phyloP scores from a whole-genome alignment of 306 rosid species.

The Medicago arabica region DNA sequence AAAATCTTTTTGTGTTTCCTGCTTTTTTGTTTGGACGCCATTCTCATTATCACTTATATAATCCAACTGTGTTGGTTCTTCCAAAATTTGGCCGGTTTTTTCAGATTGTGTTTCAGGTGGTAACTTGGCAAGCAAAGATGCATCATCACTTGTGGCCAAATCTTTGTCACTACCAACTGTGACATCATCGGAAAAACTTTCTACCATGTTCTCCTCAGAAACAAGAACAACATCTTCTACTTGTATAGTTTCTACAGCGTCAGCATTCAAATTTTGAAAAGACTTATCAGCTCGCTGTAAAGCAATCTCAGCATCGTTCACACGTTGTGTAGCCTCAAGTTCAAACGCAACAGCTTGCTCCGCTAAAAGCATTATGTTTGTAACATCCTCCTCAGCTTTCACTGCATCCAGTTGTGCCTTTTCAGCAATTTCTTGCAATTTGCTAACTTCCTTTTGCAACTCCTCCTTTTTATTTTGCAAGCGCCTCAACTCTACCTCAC shows the following conservation, averaged over 20 bases:
- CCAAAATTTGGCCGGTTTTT: slow-evolving; percentile 54
- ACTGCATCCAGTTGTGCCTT: slow-evolving; percentile 69
- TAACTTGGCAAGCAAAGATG: slow-evolving; percentile 54
- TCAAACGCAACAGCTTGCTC: slow-evolving; percentile 97
- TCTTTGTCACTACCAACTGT: slow-evolving; percentile 57
- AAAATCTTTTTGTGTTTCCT: slow-evolving; percentile 83
- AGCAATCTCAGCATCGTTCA: slow-evolving; percentile 85
- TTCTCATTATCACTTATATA: slow-evolving; percentile 74
- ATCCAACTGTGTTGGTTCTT: slow-evolving; percentile 52
- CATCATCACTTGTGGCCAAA: slow-evolving; percentile 54
- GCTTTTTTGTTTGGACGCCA: slow-evolving; percentile 70
- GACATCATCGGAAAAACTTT: slow-evolving; percentile 57
- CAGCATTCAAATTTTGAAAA: slow-evolving; percentile 53
- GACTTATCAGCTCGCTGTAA: slow-evolving; percentile 71
- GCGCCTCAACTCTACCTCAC: slow-evolving; percentile 61
- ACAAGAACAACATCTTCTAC: slow-evolving; percentile 55
- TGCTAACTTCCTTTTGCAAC: slow-evolving; percentile 79
- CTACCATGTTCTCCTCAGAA: slow-evolving; percentile 57
- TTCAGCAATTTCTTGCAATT: slow-evolving; percentile 76
- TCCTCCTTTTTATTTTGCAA: slow-evolving; percentile 77
- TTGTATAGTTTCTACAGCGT: slow-evolving; percentile 56
- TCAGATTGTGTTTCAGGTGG: slow-evolving; percentile 59
- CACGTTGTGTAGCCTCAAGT: slow-evolving; percentile 80
- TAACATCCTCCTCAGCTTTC: slow-evolving; percentile 91
- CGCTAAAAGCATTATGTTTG: slow-evolving; percentile 93